phyloP scores from a whole-genome alignment of 1,284 basidiomycete genomes.

The Melanopsichium pennsylvanicum region DNA sequence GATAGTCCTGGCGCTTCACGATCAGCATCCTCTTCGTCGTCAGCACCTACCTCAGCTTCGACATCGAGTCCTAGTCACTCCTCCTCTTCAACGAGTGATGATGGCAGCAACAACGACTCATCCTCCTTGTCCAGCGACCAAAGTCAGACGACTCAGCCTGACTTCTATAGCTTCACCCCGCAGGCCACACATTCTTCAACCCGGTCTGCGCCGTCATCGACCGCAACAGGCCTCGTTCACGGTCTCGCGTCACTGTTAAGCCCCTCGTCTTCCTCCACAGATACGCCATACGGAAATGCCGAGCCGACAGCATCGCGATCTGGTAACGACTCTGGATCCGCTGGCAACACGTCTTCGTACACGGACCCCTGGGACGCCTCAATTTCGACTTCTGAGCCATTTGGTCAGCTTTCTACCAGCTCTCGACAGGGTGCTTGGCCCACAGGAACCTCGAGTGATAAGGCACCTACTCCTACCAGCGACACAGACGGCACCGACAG shows the following conservation, averaged over 20 bases:
- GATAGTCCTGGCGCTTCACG: background rate
- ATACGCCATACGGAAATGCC: background rate
- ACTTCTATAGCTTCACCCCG: conserved; percentile 22
- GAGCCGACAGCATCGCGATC: conserved; percentile 2
- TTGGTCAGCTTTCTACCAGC: background rate
- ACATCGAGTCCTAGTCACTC: background rate
- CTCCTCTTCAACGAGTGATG: background rate
- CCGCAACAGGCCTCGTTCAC: background rate
- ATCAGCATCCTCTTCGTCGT: conserved; percentile 6
- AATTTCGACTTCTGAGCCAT: background rate
- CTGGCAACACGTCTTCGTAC: background rate
- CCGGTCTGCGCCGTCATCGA: background rate
- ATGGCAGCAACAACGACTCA: background rate
- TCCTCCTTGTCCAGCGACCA: conserved; percentile 11
- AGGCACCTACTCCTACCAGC: background rate
- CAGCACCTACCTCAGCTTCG: background rate
- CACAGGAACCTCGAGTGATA: background rate
- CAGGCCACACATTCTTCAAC: conserved; percentile 13
- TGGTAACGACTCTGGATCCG: background rate
- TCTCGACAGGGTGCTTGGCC: background rate
- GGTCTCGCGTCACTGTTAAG: background rate
- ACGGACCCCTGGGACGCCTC: background rate
- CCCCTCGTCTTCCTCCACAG: conserved; percentile 3
- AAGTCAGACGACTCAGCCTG: conserved; percentile 14
- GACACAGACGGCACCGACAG: background rate